Evolutionary conservation across 2,329 filamentous ascomycete genomes (phyloP).

Genomic region (Fusarium verrucosum): DNA sequence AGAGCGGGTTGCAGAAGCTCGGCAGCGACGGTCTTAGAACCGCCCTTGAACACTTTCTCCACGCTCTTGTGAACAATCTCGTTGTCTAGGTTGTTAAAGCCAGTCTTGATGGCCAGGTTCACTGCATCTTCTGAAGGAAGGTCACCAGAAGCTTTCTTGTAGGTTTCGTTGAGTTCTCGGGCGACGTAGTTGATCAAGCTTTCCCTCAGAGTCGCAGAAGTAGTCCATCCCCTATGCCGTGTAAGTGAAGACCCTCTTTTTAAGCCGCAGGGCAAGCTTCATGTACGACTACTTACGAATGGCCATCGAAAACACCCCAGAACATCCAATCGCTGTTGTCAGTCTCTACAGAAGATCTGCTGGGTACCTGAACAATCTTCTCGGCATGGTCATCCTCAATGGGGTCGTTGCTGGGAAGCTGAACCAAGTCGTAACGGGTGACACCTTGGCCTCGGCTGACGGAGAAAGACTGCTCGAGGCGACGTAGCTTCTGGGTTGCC

Average conservation of each 20-base stretch:
- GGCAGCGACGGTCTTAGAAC: slow-evolving; percentile 89
- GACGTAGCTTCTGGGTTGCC: slow-evolving; percentile 86
- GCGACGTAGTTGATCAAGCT: slow-evolving; percentile 92
- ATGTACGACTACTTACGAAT: slow-evolving; percentile 71
- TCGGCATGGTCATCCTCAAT: slow-evolving; percentile 99
- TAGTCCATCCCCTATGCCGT: slow-evolving; percentile 85
- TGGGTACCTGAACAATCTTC: slow-evolving; percentile 92
- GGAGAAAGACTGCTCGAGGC: slow-evolving; percentile 89
- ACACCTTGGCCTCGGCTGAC: slow-evolving; percentile 91
- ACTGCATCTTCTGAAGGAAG: slow-evolving; percentile 81
- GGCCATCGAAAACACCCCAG: slow-evolving; percentile 98
- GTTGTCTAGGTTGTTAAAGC: slow-evolving; percentile 87
- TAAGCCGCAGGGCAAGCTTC: background rate
- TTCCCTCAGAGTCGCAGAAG: slow-evolving; percentile 93
- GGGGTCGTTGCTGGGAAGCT: slow-evolving; percentile 94
- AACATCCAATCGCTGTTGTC: slow-evolving; percentile 96
- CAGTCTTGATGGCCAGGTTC: slow-evolving; percentile 90
- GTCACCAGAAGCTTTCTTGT: slow-evolving; percentile 74
- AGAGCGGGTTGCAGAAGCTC: slow-evolving; percentile 92
- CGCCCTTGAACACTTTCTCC: slow-evolving; percentile 86
- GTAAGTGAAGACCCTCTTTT: slow-evolving; percentile 10
- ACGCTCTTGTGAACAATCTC: slow-evolving; percentile 96
- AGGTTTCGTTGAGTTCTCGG: slow-evolving; percentile 90
- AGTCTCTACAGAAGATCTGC: slow-evolving; percentile 56
- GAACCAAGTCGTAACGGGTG: slow-evolving; percentile 91